Percentiles rank a stretch among this genome's conserved stretches.
Evolutionary conservation across 2,329 filamentous ascomycete species (phyloP).

Genomic region (Penicillium decumbens): DNA sequence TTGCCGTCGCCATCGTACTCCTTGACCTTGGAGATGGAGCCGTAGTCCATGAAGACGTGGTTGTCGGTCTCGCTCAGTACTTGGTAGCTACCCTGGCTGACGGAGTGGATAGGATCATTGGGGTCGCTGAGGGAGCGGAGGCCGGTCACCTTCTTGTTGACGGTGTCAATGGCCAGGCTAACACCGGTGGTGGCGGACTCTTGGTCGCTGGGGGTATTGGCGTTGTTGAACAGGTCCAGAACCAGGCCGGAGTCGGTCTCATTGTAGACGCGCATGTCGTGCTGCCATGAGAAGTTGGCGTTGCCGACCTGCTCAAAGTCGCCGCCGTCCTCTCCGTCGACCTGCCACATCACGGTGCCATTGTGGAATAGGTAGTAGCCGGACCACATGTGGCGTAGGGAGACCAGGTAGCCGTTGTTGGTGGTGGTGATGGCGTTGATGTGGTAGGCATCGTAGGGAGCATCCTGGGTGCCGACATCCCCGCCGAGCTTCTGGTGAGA

Average conservation of each 20-base stretch:
- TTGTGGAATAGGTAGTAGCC: constrained; percentile 30
- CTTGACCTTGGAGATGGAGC: constrained; percentile 29
- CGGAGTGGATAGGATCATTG: constrained; percentile 14
- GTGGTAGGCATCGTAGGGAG: constrained; percentile 36
- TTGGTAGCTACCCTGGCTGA: constrained; percentile 26
- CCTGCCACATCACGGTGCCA: constrained; percentile 20
- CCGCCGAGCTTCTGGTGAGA: constrained; percentile 22
- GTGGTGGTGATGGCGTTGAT: constrained; percentile 34
- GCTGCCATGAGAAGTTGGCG: constrained; percentile 27
- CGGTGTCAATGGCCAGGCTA: constrained; percentile 18
- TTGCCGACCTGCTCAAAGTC: constrained; percentile 19
- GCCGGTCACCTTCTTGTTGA: constrained; percentile 9
- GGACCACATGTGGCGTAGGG: constrained; percentile 35
- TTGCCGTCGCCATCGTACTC: constrained; percentile 28
- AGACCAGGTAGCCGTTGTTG: constrained; percentile 35
- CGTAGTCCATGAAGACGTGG: constrained; percentile 31
- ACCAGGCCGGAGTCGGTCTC: constrained; percentile 28
- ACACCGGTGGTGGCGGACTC: constrained; percentile 22
- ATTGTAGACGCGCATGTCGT: constrained; percentile 32
- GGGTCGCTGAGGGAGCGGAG: constrained; percentile 18
- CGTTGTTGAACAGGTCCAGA: constrained; percentile 30
- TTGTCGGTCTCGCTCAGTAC: constrained; percentile 12
- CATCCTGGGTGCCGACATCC: constrained; percentile 12
- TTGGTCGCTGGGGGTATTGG: constrained; percentile 14
- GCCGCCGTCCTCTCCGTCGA: constrained; percentile 13